These are phyloP conservation scores for Aureobasidium lini DNA, from an alignment of 2,329 filamentous ascomycete genomes.

Conservation along the genomic window DNA sequence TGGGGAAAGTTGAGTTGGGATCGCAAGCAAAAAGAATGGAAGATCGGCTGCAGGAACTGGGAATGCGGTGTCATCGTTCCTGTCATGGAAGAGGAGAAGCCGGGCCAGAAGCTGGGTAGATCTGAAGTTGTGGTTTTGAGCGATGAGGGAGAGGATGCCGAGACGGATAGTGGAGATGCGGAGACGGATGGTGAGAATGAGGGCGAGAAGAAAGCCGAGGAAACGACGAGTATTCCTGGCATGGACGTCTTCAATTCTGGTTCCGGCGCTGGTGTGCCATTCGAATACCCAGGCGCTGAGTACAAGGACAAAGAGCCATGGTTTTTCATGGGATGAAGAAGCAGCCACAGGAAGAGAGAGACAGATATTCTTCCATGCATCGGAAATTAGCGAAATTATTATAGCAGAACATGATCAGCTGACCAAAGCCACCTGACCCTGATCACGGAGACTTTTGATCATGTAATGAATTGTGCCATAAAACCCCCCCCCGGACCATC, in stretches of 20 bases:
- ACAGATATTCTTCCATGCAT: too few relatives aligned
- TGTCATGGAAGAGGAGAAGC: slow-evolving; percentile 27
- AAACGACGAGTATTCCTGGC: neutral
- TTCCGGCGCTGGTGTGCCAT: slow-evolving; percentile 83
- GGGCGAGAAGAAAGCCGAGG: neutral
- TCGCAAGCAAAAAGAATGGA: slow-evolving; percentile 52
- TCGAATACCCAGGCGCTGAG: slow-evolving; percentile 87
- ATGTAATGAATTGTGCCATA: too few relatives aligned
- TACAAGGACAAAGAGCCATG: slow-evolving; percentile 20
- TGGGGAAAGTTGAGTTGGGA: slow-evolving; percentile 79
- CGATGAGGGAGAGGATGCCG: neutral
- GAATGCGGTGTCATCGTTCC: slow-evolving; percentile 84
- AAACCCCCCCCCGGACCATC: too few relatives aligned
- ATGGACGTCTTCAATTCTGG: slow-evolving; percentile 52
- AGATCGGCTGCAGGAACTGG: slow-evolving; percentile 85
- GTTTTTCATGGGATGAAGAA: slow-evolving; percentile 16
- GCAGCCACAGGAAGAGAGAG: too few relatives aligned
- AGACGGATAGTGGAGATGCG: neutral
- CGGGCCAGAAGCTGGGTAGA: neutral
- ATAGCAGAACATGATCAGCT: too few relatives aligned
- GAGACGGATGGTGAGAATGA: slow-evolving; percentile 5
- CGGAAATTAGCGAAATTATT: too few relatives aligned
- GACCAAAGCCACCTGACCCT: too few relatives aligned
- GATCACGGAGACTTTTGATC: too few relatives aligned
- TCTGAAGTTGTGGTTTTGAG: neutral